A percentile compares a stretch with the other conserved stretches of the same genome.
Evolutionary conservation across 306 rosid genomes (phyloP).

Genomic region (Cucurbita ficifolia): DNA sequence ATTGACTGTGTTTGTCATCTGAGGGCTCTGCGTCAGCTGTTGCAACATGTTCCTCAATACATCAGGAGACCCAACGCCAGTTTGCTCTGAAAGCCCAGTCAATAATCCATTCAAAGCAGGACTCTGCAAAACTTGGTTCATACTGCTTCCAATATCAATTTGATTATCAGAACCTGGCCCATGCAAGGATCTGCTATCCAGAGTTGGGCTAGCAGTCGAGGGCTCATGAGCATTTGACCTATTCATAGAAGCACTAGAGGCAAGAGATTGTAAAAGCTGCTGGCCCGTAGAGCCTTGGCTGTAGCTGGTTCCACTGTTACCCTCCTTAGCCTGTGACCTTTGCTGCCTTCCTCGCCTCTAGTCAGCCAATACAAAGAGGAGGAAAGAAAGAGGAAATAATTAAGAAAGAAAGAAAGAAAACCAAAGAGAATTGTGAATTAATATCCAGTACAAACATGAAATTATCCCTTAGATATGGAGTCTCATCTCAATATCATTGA

Average conservation of each 20-base stretch:
- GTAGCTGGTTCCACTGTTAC: constrained; percentile 39
- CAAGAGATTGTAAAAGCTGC: constrained; percentile 50
- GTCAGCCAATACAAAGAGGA: background rate
- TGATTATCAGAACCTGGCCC: constrained; percentile 24
- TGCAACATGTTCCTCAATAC: constrained; percentile 82
- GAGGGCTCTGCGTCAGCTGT: constrained; percentile 85
- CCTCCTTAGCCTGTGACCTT: constrained; percentile 22
- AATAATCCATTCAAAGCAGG: constrained; percentile 82
- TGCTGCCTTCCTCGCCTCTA: constrained; percentile 57
- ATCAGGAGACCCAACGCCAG: constrained; percentile 78
- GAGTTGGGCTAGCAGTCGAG: constrained; percentile 19
- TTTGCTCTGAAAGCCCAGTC: constrained; percentile 79
- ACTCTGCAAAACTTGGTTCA: constrained; percentile 87
- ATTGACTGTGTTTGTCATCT: constrained; percentile 63
- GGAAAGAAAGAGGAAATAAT: background rate
- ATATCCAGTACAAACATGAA: background rate
- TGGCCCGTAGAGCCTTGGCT: constrained; percentile 41
- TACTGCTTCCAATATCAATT: constrained; percentile 49
- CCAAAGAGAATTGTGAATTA: background rate
- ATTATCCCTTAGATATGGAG: background rate
- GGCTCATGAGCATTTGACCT: constrained; percentile 21
- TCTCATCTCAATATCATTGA: background rate
- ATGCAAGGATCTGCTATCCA: constrained; percentile 15
- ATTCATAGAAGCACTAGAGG: constrained; percentile 32
- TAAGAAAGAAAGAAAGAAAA: background rate